These are phyloP conservation scores for Verticillium nonalfalfae DNA, from an alignment of 2,329 filamentous ascomycete species.

Conservation along the genomic window DNA sequence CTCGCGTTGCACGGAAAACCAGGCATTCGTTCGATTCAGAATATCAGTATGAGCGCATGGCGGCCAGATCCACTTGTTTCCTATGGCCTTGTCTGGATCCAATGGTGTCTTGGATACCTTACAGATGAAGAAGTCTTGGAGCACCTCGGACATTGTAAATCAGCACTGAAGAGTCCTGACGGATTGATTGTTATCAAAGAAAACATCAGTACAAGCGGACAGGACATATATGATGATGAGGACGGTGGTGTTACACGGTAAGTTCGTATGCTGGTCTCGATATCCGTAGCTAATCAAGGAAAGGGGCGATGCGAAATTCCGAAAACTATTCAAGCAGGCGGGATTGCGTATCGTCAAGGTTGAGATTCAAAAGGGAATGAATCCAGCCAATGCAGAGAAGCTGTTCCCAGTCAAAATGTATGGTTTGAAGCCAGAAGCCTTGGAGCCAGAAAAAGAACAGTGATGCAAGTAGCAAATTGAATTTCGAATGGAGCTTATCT, in stretches of 20 bases:
- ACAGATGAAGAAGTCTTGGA: conserved; percentile 64
- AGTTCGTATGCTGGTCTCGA: conserved; percentile 7
- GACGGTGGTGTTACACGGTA: conserved; percentile 74
- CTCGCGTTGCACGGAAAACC: conserved; percentile 47
- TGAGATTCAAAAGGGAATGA: conserved; percentile 66
- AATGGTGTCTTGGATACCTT: conserved; percentile 83
- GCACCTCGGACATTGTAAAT: conserved; percentile 57
- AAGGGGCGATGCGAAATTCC: conserved; percentile 66
- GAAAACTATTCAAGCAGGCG: conserved; percentile 59
- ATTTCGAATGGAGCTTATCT: neutral
- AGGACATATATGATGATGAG: conserved; percentile 66
- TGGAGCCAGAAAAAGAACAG: neutral
- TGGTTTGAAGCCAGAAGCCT: conserved; percentile 46
- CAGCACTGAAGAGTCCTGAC: conserved; percentile 18
- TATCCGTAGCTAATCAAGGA: neutral
- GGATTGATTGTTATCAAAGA: conserved; percentile 44
- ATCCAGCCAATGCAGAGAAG: conserved; percentile 31
- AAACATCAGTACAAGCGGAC: conserved; percentile 53
- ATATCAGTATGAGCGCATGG: conserved; percentile 70
- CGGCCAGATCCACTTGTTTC: conserved; percentile 28
- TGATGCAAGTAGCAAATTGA: neutral
- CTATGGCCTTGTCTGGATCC: conserved; percentile 82
- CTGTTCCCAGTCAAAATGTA: conserved; percentile 73
- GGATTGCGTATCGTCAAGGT: conserved; percentile 59
- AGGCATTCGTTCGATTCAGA: conserved; percentile 60